Percentiles rank a stretch among this genome's conserved stretches.
Evolutionary conservation across 148 eudicot species (phyloP).

Genomic region (Rhododendron molle): DNA sequence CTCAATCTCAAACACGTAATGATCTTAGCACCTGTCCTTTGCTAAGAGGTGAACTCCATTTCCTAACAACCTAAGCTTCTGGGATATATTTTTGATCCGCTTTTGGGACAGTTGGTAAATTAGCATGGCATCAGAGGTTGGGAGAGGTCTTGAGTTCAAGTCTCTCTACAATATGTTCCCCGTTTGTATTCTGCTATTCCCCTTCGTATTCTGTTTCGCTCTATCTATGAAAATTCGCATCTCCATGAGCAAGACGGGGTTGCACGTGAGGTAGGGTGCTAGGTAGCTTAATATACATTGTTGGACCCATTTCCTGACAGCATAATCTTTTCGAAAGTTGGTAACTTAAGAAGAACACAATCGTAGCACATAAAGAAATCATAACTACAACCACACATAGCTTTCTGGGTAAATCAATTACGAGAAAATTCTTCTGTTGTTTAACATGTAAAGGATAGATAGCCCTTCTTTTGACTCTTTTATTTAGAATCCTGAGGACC

Average conservation of each 20-base stretch:
- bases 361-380: neutral
- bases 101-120: neutral
- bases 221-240: neutral
- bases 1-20: neutral
- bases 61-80: neutral
- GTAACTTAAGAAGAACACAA: neutral
- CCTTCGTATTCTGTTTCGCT: too few relatives aligned
- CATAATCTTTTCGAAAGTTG: neutral
- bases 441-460: neutral
- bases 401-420: neutral
- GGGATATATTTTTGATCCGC: neutral
- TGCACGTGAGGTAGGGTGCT: neutral
- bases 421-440: neutral
- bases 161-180: neutral
- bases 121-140: neutral
- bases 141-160: neutral
- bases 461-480: neutral
- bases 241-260: neutral
- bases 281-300: neutral
- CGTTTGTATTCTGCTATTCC: too few relatives aligned
- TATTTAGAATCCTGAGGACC: neutral
- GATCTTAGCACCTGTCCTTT: neutral
- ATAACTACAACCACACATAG: neutral
- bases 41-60: neutral
- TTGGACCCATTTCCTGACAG: neutral